Evolutionary conservation across 2,329 filamentous ascomycete genomes (phyloP).

Genomic region (Botrytis cinerea): DNA sequence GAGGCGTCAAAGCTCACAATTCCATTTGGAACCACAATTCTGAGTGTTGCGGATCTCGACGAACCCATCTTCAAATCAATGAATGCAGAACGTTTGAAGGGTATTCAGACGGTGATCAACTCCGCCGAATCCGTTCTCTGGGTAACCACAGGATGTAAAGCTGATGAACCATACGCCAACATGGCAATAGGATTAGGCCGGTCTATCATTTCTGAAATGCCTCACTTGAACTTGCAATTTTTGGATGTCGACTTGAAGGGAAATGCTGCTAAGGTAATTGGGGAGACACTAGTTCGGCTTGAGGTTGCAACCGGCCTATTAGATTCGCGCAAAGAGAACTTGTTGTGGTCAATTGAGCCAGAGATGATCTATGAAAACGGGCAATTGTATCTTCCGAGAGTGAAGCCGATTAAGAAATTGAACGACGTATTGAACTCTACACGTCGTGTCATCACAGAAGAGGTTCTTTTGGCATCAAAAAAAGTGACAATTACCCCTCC

Average conservation of each 20-base stretch:
- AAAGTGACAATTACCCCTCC: background rate
- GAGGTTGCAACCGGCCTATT: constrained; percentile 6
- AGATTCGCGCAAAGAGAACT: constrained; percentile 10
- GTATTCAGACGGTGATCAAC: constrained; percentile 8
- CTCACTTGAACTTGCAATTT: constrained; percentile 30
- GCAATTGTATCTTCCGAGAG: constrained; percentile 27
- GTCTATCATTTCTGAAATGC: constrained; percentile 30
- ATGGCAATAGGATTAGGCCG: constrained; percentile 31
- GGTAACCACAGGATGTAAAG: constrained; percentile 27
- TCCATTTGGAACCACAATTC: constrained; percentile 21
- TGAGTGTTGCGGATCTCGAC: constrained; percentile 41
- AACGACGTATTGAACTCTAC: constrained; percentile 30
- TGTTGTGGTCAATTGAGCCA: constrained; percentile 30
- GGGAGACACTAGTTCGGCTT: constrained; percentile 27
- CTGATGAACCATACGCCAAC: constrained; percentile 27
- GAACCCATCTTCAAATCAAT: constrained; percentile 30
- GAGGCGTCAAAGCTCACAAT: constrained; percentile 15
- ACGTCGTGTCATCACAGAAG: constrained; percentile 25
- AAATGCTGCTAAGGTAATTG: constrained; percentile 24
- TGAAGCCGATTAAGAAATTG: constrained; percentile 19
- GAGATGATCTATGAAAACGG: constrained; percentile 28
- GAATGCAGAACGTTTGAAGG: constrained; percentile 11
- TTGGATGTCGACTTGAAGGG: constrained; percentile 27
- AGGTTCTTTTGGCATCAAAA: constrained; percentile 3
- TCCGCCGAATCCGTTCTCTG: constrained; percentile 29